phyloP scores from a whole-genome alignment of 2,329 filamentous ascomycete species.

The Nannizziopsis arthrosporioides region DNA sequence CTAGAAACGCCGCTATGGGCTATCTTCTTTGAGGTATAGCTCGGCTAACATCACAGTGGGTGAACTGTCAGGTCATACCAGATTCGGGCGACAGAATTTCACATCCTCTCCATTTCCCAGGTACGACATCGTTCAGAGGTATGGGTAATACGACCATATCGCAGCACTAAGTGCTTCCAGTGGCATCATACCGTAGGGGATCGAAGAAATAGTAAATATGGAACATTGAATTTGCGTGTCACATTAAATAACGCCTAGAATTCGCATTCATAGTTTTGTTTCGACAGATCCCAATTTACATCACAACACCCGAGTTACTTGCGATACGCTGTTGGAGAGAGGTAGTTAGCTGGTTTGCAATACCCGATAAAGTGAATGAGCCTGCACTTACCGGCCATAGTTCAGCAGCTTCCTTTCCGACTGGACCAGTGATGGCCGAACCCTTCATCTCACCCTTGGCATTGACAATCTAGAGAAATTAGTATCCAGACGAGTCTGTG shows the following conservation, averaged over 20 bases:
- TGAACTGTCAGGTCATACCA: no score
- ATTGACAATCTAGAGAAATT: slow-evolving; percentile 72
- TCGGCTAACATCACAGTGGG: no score
- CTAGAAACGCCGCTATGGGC: no score
- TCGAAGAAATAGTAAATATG: slow-evolving; percentile 7
- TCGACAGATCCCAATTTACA: slow-evolving; percentile 47
- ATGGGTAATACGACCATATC: neutral
- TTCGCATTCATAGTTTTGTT: slow-evolving; percentile 9
- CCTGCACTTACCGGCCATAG: slow-evolving; percentile 74
- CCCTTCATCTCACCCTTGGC: slow-evolving; percentile 99
- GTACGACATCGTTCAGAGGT: neutral
- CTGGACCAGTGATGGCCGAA: slow-evolving; percentile 95
- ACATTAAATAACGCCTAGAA: slow-evolving; percentile 15
- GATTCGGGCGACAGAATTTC: no score
- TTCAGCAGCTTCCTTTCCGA: slow-evolving; percentile 99
- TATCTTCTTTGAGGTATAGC: no score
- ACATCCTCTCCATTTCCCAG: no score
- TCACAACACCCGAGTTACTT: slow-evolving; percentile 99
- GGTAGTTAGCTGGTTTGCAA: neutral
- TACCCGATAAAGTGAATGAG: neutral
- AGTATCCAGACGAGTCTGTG: no score
- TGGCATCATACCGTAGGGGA: neutral
- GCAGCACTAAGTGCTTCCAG: neutral
- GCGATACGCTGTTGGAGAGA: slow-evolving; percentile 67
- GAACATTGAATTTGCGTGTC: slow-evolving; percentile 14